Conservation (phyloP, 208 protist species). For the Lotmaria passim region DNA sequence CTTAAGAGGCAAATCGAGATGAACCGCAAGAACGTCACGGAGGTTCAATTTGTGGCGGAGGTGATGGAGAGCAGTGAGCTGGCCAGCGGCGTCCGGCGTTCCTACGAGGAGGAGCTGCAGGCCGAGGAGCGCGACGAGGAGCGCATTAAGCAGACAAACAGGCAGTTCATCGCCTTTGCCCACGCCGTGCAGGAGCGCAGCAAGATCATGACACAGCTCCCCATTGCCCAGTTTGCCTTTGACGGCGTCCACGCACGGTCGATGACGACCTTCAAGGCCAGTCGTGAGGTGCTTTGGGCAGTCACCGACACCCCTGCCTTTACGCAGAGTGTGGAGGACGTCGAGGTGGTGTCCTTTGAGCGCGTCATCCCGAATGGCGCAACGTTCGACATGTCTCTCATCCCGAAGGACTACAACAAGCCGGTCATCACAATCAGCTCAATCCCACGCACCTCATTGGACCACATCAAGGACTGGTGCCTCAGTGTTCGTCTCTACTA, state of each 20-base stretch:
- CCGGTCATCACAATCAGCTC: conserved; percentile 68
- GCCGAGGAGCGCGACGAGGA: conserved; percentile 78
- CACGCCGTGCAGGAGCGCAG: conserved; percentile 69
- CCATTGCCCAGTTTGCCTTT: conserved; percentile 83
- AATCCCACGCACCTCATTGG: conserved; percentile 57
- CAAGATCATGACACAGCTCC: conserved; percentile 80
- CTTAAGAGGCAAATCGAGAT: conserved; percentile 96
- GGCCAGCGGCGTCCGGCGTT: conserved; percentile 53
- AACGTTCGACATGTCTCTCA: conserved; percentile 97
- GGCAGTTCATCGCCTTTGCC: conserved; percentile 85
- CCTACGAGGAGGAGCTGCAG: conserved; percentile 79
- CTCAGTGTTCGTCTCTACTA: conserved; percentile 81
- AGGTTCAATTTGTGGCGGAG: conserved; percentile 97
- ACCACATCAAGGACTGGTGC: conserved; percentile 86
- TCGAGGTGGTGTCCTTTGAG: conserved; percentile 96
- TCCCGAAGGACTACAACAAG: conserved; percentile 97
- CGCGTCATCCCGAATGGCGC: conserved; percentile 85
- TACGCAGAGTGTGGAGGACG: conserved; percentile 92
- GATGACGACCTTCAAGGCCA: conserved; percentile 81
- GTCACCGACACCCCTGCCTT: conserved; percentile 93
- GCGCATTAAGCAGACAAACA: conserved; percentile 80
- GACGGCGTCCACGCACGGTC: conserved; percentile 79
- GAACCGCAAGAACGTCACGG: conserved; percentile 94
- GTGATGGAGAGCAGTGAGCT: conserved; percentile 93
- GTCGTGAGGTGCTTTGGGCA: conserved; percentile 81